phyloP scores from a whole-genome alignment of 2,329 filamentous ascomycete species.

The Cordyceps militaris region DNA sequence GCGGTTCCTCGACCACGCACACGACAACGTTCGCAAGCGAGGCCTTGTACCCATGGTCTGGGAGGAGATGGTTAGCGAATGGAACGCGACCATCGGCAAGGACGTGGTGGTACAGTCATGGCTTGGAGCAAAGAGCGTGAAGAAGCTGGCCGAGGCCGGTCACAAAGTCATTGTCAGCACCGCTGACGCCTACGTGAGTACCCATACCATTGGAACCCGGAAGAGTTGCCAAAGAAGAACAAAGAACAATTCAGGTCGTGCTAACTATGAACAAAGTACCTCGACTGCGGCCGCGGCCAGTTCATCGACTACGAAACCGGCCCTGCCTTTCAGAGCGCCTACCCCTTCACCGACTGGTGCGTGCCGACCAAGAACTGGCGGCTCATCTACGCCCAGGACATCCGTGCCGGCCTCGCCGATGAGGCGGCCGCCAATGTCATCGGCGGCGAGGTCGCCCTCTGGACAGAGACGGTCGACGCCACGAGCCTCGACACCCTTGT shows the following conservation, averaged over 20 bases:
- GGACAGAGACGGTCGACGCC: conserved; percentile 72
- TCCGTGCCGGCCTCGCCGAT: conserved; percentile 54
- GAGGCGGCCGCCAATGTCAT: conserved; percentile 61
- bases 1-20: conserved; percentile 64
- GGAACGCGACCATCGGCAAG: conserved; percentile 65
- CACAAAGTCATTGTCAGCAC: conserved; percentile 68
- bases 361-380: conserved; percentile 74
- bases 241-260: not conserved
- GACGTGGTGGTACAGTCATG: conserved; percentile 76
- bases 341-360: conserved; percentile 77
- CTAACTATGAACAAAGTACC: conserved; percentile 49
- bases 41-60: conserved; percentile 72
- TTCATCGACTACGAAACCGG: conserved; percentile 67
- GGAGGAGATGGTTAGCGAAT: conserved; percentile 78
- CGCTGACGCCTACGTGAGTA: conserved; percentile 67
- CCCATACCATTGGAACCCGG: too few species aligned
- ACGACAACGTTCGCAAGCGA: conserved; percentile 54
- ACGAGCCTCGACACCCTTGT: conserved; percentile 68
- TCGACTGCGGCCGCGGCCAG: conserved; percentile 75
- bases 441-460: conserved; percentile 76
- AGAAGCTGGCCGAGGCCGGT: conserved; percentile 52
- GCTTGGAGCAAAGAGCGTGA: conserved; percentile 58
- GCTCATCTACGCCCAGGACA: conserved; percentile 74
- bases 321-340: conserved; percentile 43
- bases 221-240: not conserved